phyloP scores from a whole-genome alignment of 768 basidiomycete species.

The Tulasnella sp. region DNA sequence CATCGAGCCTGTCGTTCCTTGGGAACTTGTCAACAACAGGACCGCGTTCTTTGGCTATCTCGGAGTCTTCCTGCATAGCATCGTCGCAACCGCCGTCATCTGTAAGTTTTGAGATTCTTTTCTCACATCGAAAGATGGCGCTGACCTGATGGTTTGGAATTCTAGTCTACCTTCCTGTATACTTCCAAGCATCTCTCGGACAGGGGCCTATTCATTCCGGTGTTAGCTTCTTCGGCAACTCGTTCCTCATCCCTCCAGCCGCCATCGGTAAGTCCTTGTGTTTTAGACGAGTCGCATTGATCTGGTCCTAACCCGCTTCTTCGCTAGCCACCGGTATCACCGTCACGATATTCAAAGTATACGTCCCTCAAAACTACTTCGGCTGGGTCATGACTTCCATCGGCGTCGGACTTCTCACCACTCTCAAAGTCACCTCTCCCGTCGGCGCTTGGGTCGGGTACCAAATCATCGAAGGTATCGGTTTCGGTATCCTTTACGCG shows the following conservation, averaged over 20 bases:
- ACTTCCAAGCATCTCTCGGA: slow-evolving; percentile 26
- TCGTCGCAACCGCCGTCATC: neutral
- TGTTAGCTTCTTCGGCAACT: neutral
- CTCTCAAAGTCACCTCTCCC: neutral
- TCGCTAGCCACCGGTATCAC: neutral
- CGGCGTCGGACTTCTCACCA: slow-evolving; percentile 33
- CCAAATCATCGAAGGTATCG: slow-evolving; percentile 17
- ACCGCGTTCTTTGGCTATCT: slow-evolving; percentile 34
- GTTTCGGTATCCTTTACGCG: slow-evolving; percentile 13
- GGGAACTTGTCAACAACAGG: slow-evolving; percentile 32
- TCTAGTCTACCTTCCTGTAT: slow-evolving; percentile 21
- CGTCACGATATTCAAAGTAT: slow-evolving; percentile 27
- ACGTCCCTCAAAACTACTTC: slow-evolving; percentile 33
- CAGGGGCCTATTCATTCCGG: slow-evolving; percentile 19
- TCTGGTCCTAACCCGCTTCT: neutral
- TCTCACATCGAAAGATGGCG: neutral
- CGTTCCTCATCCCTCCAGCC: slow-evolving; percentile 25
- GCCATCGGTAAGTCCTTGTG: neutral
- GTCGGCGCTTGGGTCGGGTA: slow-evolving; percentile 11
- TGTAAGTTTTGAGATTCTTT: neutral
- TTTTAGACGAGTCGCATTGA: neutral
- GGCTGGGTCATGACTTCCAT: slow-evolving; percentile 35
- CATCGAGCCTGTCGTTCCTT: slow-evolving; percentile 26
- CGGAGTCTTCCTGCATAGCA: neutral
- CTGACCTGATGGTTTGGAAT: neutral